Evolutionary conservation across 2,329 filamentous ascomycete species (phyloP).

Genomic region (Diaporthe citri): DNA sequence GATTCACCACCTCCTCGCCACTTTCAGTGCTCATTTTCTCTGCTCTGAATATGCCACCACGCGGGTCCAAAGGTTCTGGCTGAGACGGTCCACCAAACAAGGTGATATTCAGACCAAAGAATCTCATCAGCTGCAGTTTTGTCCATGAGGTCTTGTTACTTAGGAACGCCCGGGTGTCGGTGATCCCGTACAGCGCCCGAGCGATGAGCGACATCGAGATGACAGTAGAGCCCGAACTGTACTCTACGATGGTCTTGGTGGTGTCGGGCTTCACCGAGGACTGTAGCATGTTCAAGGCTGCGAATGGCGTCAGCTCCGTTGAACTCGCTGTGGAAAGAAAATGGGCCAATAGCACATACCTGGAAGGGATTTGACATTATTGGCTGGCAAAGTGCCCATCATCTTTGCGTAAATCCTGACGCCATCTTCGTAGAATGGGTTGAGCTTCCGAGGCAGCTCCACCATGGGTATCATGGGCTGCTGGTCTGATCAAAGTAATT

Average conservation of each 20-base stretch:
- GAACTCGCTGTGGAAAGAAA: rapidly evolving
- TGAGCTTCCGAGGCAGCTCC: not conserved
- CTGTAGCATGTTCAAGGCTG: slow-evolving; percentile 12
- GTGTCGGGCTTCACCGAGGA: not conserved
- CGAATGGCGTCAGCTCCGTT: not conserved
- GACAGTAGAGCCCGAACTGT: slow-evolving; percentile 1
- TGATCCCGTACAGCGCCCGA: not conserved
- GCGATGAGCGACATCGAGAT: slow-evolving; percentile 16
- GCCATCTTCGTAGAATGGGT: slow-evolving; percentile 5
- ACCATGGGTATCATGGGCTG: slow-evolving; percentile 7
- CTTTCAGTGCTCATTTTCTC: not conserved
- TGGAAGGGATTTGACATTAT: slow-evolving; percentile 1
- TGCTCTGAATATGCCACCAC: not conserved
- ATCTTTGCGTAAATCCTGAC: slow-evolving; percentile 15
- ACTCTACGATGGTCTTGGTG: slow-evolving; percentile 6
- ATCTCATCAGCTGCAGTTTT: slow-evolving; percentile 6
- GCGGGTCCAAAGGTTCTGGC: not conserved
- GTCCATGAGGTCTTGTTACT: slow-evolving; percentile 2
- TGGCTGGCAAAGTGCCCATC: slow-evolving; percentile 8
- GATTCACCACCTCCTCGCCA: not conserved
- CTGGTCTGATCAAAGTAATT: not conserved
- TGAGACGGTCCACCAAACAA: not conserved
- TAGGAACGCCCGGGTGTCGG: not conserved
- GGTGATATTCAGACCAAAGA: not conserved
- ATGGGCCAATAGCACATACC: not conserved